Conservation (phyloP, 2,329 filamentous ascomycete species). For the Scopulariopsis brevicaulis region DNA sequence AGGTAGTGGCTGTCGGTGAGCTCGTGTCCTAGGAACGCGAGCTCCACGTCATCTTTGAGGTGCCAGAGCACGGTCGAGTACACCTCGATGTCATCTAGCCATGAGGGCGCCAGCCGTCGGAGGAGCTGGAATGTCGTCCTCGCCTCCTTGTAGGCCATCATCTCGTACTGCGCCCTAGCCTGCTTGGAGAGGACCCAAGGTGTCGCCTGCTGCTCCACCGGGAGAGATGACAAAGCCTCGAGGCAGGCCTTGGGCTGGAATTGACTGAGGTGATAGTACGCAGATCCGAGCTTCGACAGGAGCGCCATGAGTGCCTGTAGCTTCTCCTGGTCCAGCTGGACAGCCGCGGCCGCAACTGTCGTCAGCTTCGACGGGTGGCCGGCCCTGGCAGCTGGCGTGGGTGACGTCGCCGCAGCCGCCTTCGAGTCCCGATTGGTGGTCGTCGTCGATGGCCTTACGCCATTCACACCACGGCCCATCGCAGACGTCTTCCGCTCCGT, state of each 20-base stretch:
- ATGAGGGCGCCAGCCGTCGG: conserved; percentile 8
- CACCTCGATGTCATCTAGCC: conserved; percentile 11
- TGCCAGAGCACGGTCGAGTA: conserved; percentile 13
- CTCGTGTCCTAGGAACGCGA: conserved; percentile 11
- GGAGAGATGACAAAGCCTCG: conserved; percentile 8
- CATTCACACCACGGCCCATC: conserved; percentile 1
- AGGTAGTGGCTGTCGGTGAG: conserved; percentile 9
- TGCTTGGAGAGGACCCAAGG: conserved; percentile 12
- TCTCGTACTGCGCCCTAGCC: conserved; percentile 10
- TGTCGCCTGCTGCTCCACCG: conserved; percentile 10
- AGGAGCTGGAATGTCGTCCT: conserved; percentile 9
- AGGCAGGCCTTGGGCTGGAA: conserved; percentile 10
- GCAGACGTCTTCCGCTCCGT: conserved; percentile 2
- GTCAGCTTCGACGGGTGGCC: conserved; percentile 1
- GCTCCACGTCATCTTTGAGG: conserved; percentile 11
- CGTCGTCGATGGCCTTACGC: neutral
- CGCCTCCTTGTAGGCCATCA: conserved; percentile 10
- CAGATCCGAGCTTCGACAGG: conserved; percentile 7
- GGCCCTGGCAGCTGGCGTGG: neutral
- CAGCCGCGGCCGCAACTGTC: conserved; percentile 1
- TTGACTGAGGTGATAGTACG: conserved; percentile 10
- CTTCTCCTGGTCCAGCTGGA: conserved; percentile 3
- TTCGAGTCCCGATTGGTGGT: neutral
- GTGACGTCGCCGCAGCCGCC: neutral
- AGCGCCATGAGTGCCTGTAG: conserved; percentile 6